A percentile compares a stretch with the other conserved stretches of the same genome.
These are phyloP conservation scores for Penicillium parvum DNA, from an alignment of 495 filamentous ascomycete genomes.

Conservation along the genomic window DNA sequence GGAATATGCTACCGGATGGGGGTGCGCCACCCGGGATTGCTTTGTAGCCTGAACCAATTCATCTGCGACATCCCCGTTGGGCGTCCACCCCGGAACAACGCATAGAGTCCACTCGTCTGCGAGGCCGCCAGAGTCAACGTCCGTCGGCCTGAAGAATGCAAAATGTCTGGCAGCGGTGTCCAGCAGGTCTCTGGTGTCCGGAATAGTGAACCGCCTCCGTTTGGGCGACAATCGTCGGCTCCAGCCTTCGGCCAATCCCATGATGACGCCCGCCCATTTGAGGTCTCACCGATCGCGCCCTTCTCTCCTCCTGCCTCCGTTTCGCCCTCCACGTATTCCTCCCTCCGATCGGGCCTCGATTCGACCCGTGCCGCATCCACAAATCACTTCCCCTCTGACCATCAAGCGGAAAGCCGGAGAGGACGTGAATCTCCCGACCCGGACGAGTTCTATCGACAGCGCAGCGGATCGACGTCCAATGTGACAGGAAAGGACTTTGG, in stretches of 20 bases:
- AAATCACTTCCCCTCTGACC: conserved; percentile 14
- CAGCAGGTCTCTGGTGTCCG: conserved; percentile 38
- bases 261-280: conserved; percentile 21
- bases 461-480: conserved; percentile 22
- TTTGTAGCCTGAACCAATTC: conserved; percentile 39
- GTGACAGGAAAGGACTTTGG: conserved; percentile 24
- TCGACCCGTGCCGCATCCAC: conserved; percentile 22
- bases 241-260: conserved; percentile 27
- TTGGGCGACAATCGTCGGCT: conserved; percentile 38
- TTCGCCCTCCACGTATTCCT: conserved; percentile 25
- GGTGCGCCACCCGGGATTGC: conserved; percentile 39
- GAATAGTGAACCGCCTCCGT: conserved; percentile 29
- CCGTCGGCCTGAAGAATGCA: conserved; percentile 40
- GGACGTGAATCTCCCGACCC: conserved; percentile 45
- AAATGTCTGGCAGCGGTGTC: conserved; percentile 45
- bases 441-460: conserved; percentile 49
- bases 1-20: conserved; percentile 41
- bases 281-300: conserved; percentile 20
- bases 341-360: conserved; percentile 18
- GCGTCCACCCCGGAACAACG: conserved; percentile 43
- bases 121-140: conserved; percentile 30
- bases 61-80: conserved; percentile 38
- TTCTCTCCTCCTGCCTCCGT: conserved; percentile 24
- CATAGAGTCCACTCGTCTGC: conserved; percentile 34
- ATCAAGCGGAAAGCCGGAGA: conserved; percentile 10